These are phyloP conservation scores for Termitomyces bulborhizus DNA, from an alignment of 768 basidiomycete species.

Conservation along the genomic window DNA sequence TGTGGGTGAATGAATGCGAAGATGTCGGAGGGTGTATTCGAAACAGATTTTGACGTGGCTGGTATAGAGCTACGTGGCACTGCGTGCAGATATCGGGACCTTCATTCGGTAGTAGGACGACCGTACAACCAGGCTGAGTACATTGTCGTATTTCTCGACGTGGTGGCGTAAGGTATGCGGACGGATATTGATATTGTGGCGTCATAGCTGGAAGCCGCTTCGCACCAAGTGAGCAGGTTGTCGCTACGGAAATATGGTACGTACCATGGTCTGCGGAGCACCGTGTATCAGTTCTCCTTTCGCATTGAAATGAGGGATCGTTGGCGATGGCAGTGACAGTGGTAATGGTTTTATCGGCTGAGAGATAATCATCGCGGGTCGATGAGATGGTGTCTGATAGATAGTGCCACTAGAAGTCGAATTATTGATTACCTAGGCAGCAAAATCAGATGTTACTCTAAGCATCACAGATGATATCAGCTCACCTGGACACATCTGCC, in stretches of 20 bases:
- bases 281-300: constrained; percentile 12
- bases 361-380: background rate
- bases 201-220: background rate
- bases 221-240: background rate
- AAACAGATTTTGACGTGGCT: background rate
- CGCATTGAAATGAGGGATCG: constrained; percentile 14
- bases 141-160: background rate
- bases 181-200: background rate
- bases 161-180: background rate
- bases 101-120: background rate
- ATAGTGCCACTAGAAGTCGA: background rate
- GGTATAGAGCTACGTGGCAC: background rate
- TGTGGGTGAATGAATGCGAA: too few species aligned
- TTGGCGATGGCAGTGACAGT: background rate
- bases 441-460: background rate
- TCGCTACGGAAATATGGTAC: background rate
- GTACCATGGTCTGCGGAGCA: background rate
- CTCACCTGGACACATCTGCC: constrained; percentile 4
- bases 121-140: constrained; percentile 9
- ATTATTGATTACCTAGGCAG: background rate
- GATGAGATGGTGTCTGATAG: background rate
- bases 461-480: background rate
- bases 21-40: background rate
- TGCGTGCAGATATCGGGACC: constrained; percentile 1
- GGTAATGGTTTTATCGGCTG: background rate